A percentile compares a stretch with the other conserved stretches of the same genome.
Conservation (phyloP, 495 filamentous ascomycete genomes). For the Neurospora sp. region DNA sequence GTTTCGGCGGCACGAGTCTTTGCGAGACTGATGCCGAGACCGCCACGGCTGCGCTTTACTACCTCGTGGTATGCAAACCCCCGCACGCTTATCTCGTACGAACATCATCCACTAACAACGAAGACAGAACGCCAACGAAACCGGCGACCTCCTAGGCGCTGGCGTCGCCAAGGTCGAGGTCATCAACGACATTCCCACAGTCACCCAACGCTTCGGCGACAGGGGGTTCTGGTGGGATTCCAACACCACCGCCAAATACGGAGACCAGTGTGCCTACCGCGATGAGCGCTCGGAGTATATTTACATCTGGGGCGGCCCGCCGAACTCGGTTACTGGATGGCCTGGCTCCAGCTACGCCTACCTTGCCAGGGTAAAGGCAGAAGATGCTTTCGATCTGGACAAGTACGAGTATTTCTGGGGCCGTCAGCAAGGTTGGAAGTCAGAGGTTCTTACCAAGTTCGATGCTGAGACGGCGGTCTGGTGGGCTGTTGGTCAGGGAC, state of each 20-base stretch:
- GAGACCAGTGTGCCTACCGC: conserved; percentile 26
- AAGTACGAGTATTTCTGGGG: conserved; percentile 32
- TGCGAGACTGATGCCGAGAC: conserved; percentile 17
- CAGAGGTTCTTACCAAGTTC: conserved; percentile 14
- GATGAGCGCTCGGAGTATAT: conserved; percentile 25
- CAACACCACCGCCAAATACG: conserved; percentile 16
- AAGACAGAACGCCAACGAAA: conserved; percentile 21
- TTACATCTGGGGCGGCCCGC: conserved; percentile 26
- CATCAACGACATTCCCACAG: conserved; percentile 20
- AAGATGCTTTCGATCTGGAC: conserved; percentile 20
- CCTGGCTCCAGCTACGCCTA: conserved; percentile 20
- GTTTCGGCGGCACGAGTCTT: conserved; percentile 28
- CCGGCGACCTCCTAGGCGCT: conserved; percentile 17
- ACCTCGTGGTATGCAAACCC: conserved; percentile 14
- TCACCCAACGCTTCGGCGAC: conserved; percentile 20
- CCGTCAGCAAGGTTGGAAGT: conserved; percentile 18
- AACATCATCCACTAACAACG: background rate
- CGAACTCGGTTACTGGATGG: conserved; percentile 13
- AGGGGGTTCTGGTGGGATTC: conserved; percentile 27
- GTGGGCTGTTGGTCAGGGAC: conserved; percentile 23
- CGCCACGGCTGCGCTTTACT: conserved; percentile 17
- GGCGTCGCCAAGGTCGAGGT: conserved; percentile 25
- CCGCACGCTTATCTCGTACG: background rate
- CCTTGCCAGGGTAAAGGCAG: conserved; percentile 23
- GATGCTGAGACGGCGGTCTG: conserved; percentile 19